A percentile compares a stretch with the other conserved stretches of the same genome.
Evolutionary conservation across 2,329 filamentous ascomycete species (phyloP).

Genomic region (Acrocalymma vagum): DNA sequence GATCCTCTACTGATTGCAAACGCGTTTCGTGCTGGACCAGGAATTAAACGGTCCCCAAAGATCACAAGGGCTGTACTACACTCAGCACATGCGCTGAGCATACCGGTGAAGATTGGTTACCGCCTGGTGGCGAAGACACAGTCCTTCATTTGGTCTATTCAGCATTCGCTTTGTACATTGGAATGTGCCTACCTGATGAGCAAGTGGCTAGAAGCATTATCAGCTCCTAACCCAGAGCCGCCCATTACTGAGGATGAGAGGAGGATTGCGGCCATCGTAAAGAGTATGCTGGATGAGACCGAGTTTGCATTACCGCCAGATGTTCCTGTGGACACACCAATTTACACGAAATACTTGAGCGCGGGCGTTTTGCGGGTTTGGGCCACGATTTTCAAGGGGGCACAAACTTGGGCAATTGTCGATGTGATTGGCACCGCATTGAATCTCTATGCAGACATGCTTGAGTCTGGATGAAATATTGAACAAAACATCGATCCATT

Average conservation of each 20-base stretch:
- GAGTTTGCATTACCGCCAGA: slow-evolving; percentile 40
- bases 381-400: slow-evolving; percentile 53
- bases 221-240: slow-evolving; percentile 39
- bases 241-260: slow-evolving; percentile 49
- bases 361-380: slow-evolving; percentile 52
- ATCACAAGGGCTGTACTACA: slow-evolving; percentile 72
- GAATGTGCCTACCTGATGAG: slow-evolving; percentile 52
- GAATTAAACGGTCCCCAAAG: slow-evolving; percentile 66
- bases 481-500: neutral
- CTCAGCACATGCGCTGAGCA: slow-evolving; percentile 72
- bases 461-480: slow-evolving; percentile 43
- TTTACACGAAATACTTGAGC: slow-evolving; percentile 45
- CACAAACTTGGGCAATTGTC: slow-evolving; percentile 54
- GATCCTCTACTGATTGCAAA: slow-evolving; percentile 70
- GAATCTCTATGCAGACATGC: slow-evolving; percentile 52
- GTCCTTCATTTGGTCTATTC: slow-evolving; percentile 50
- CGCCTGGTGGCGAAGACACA: slow-evolving; percentile 50
- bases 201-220: slow-evolving; percentile 50
- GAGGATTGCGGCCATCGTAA: slow-evolving; percentile 47
- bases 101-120: slow-evolving; percentile 66
- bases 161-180: slow-evolving; percentile 49
- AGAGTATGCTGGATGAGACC: slow-evolving; percentile 53
- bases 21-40: slow-evolving; percentile 66
- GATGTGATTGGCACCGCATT: slow-evolving; percentile 51
- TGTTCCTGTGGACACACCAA: slow-evolving; percentile 41